A percentile compares a stretch with the other conserved stretches of the same genome.
phyloP scores from a whole-genome alignment of 768 basidiomycete genomes.

The Collybia nuda region DNA sequence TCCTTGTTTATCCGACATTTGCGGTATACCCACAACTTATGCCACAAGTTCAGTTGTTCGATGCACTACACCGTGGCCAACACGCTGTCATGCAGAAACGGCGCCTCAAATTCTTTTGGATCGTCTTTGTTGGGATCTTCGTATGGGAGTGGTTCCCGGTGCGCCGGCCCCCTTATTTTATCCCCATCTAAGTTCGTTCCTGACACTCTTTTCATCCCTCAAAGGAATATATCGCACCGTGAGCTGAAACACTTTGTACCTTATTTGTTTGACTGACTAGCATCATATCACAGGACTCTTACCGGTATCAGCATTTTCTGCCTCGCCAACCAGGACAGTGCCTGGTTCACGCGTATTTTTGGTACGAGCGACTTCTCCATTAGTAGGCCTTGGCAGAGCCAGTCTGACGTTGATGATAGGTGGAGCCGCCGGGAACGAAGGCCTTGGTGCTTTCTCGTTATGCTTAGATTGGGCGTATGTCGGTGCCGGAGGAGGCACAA shows the following conservation, averaged over 20 bases:
- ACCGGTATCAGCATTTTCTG: slow-evolving; percentile 62
- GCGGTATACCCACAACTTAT: slow-evolving; percentile 38
- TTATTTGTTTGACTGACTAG: no score
- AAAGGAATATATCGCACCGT: slow-evolving; percentile 42
- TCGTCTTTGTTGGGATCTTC: slow-evolving; percentile 49
- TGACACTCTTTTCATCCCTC: no score
- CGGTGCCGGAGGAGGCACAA: slow-evolving; percentile 30
- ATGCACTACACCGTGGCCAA: slow-evolving; percentile 38
- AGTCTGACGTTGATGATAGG: slow-evolving; percentile 9
- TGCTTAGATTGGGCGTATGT: slow-evolving; percentile 58
- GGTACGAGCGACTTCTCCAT: slow-evolving; percentile 27
- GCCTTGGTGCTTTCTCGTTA: slow-evolving; percentile 51
- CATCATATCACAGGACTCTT: slow-evolving; percentile 30
- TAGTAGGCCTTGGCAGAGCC: not conserved
- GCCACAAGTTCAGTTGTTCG: slow-evolving; percentile 39
- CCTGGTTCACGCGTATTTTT: slow-evolving; percentile 54
- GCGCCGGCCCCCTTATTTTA: not conserved
- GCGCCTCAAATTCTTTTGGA: slow-evolving; percentile 58
- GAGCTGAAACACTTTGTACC: slow-evolving; percentile 7
- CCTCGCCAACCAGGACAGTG: slow-evolving; percentile 45
- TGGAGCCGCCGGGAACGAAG: slow-evolving; percentile 53
- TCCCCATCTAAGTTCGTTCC: not conserved
- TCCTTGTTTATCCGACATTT: slow-evolving; percentile 48
- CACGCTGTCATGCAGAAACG: slow-evolving; percentile 42
- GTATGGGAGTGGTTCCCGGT: slow-evolving; percentile 55